Conservation (phyloP, 2,329 filamentous ascomycete genomes). For the Ciborinia camelliae region DNA sequence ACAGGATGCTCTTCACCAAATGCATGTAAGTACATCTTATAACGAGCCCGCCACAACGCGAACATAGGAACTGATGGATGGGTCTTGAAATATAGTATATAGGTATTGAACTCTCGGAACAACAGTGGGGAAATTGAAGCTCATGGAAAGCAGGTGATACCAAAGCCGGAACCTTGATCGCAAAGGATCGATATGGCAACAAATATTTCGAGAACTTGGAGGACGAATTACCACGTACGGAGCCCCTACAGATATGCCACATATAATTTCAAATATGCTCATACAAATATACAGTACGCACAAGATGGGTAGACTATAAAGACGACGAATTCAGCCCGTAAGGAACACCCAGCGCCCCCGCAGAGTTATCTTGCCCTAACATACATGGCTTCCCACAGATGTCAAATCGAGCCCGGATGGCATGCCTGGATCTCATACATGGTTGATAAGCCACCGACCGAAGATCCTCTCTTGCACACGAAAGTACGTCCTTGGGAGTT, state of each 20-base stretch:
- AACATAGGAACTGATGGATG: constrained; percentile 24
- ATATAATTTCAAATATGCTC: constrained; percentile 14
- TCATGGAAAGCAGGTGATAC: constrained; percentile 70
- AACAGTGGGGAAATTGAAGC: constrained; percentile 12
- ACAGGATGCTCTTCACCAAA: constrained; percentile 86
- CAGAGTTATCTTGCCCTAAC: neutral
- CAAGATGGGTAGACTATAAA: constrained; percentile 97
- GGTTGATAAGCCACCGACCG: constrained; percentile 78
- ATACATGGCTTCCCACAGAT: constrained; percentile 42
- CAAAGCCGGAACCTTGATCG: constrained; percentile 85
- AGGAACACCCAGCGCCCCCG: constrained; percentile 33
- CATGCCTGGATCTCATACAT: constrained; percentile 96
- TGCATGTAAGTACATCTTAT: constrained; percentile 67
- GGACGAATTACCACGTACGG: constrained; percentile 84
- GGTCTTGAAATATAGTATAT: constrained; percentile 30
- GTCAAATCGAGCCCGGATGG: constrained; percentile 93
- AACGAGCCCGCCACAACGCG: constrained; percentile 29
- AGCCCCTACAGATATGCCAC: constrained; percentile 3
- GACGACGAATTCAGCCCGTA: constrained; percentile 78
- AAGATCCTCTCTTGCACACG: constrained; percentile 69
- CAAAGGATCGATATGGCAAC: constrained; percentile 87
- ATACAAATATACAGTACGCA: constrained; percentile 62
- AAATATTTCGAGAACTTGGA: constrained; percentile 92
- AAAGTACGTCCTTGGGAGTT: constrained; percentile 73
- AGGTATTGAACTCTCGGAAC: constrained; percentile 28